A percentile compares a stretch with the other conserved stretches of the same genome.
These are phyloP conservation scores for Ailanthus altissimus DNA, from an alignment of 345 rosid species.

Conservation along the genomic window DNA sequence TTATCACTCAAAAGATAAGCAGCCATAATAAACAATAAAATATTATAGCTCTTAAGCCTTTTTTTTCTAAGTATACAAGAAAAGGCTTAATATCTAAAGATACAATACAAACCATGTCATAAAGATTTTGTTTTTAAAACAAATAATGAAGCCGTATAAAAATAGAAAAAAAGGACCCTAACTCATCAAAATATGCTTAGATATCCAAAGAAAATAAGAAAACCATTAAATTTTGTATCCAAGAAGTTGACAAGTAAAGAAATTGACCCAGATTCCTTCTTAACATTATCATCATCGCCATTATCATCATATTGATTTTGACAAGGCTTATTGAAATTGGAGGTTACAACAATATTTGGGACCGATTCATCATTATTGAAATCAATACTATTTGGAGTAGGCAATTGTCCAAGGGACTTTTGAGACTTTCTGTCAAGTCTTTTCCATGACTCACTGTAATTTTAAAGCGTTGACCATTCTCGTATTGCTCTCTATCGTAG, in stretches of 20 bases:
- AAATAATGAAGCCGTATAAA: not conserved
- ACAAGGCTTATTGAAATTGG: slow-evolving; percentile 65
- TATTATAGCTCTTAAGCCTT: too few relatives aligned
- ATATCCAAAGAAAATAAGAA: slow-evolving; percentile 33
- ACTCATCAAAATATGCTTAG: slow-evolving; percentile 25
- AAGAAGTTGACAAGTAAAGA: slow-evolving; percentile 24
- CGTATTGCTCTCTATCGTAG: slow-evolving; percentile 90
- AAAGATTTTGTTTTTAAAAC: too few relatives aligned
- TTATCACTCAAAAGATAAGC: too few relatives aligned
- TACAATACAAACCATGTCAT: too few relatives aligned
- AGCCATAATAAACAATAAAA: too few relatives aligned
- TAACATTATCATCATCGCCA: slow-evolving; percentile 9
- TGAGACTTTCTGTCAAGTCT: slow-evolving; percentile 62
- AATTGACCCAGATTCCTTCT: slow-evolving; percentile 32
- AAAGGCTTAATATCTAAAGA: too few relatives aligned
- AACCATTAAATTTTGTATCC: slow-evolving; percentile 21
- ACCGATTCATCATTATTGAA: slow-evolving; percentile 55
- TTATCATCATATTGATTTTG: slow-evolving; percentile 30
- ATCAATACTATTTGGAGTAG: slow-evolving; percentile 56
- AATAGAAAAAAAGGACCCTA: not conserved
- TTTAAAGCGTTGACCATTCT: slow-evolving; percentile 61
- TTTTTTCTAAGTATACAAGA: too few relatives aligned
- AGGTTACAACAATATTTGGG: slow-evolving; percentile 74
- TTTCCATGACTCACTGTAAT: slow-evolving; percentile 76
- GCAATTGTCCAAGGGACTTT: slow-evolving; percentile 51